Evolutionary conservation across 495 filamentous ascomycete genomes (phyloP), one percentile per base, ranked within the genome.

Genomic region (Rostrohypoxylon terebratum): DNA sequence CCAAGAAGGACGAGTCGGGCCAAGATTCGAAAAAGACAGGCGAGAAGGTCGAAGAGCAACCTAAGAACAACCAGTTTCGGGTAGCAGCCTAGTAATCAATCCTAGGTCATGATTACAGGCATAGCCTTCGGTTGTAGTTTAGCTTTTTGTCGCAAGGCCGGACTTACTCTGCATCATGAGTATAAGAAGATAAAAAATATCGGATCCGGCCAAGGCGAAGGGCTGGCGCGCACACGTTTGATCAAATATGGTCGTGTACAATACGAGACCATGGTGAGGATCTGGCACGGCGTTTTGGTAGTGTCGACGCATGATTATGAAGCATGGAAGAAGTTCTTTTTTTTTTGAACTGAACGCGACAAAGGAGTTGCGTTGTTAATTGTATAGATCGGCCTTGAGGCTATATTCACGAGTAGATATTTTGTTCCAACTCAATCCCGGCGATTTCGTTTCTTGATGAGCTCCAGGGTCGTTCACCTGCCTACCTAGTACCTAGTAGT

Each of bases 271-370:
- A 66, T 66, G 73, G 69, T 58, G 65, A 68, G 74, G 71, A 69
- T 73, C 72, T 69, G 74, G 71, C 76, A 71, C 70, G 76, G 76
- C 76, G 76, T 78, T 78, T 40, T 59, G 76, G 66, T 75, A 66
- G 69, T 73, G 66, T 75, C 68, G 69, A 77, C 66, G 72, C 73
- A 77, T 73, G 74, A 69, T 73, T 73, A 76, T 54, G 76, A 74
- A 66, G 76, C 69, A 78, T 72, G 66, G 74, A 61, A 42, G 38
- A n/a, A n/a, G n/a, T n/a, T n/a, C n/a, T n/a, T n/a, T 42, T 64
- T 59, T 59, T 61, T 47, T 63, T 25, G 63, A 68, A 59, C 68
- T 20, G 63, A 66, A 59, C 68, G 69, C 68, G 65, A 66, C 59
- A 71, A 67, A 8, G 65, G 68, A 64, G 68, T 44, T 63, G 65